These are phyloP conservation scores for Noccaea bulbosa DNA, from an alignment of 345 rosid species.

Conservation along the genomic window DNA sequence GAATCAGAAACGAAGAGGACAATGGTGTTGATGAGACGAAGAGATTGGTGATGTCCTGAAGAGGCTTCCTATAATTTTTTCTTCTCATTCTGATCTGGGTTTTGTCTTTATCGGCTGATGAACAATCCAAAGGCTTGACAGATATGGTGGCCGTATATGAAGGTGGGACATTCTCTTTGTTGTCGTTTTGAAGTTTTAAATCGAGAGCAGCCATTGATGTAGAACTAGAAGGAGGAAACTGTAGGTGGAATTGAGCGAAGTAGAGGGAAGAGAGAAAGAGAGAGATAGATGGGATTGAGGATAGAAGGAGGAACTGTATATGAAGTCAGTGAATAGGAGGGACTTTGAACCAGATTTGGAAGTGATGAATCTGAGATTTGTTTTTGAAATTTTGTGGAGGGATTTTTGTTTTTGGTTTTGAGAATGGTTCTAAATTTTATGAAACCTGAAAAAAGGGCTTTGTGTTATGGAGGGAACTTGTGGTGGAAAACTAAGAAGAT, in stretches of 20 bases:
- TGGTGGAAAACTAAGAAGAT: conserved; percentile 22
- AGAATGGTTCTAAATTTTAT: conserved; percentile 22
- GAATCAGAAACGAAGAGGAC: conserved; percentile 25
- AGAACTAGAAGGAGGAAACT: neutral
- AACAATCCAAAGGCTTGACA: conserved; percentile 25
- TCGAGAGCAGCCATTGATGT: conserved; percentile 38
- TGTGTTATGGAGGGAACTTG: conserved; percentile 44
- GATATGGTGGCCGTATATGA: neutral
- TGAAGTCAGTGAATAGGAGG: conserved; percentile 34
- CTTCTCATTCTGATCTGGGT: conserved; percentile 32
- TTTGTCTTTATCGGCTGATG: conserved; percentile 30
- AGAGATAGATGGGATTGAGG: conserved; percentile 28
- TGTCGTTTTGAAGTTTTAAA: conserved; percentile 13
- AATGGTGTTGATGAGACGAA: conserved; percentile 31
- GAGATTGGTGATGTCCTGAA: conserved; percentile 44
- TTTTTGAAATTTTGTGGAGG: conserved; percentile 38
- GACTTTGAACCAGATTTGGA: conserved; percentile 21
- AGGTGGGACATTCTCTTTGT: conserved; percentile 42
- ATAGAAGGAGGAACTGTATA: conserved; percentile 26
- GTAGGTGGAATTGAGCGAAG: neutral
- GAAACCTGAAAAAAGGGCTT: conserved; percentile 12
- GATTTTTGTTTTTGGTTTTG: conserved; percentile 22
- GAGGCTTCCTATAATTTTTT: conserved; percentile 38
- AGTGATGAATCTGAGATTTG: conserved; percentile 35
- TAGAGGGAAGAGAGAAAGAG: neutral